Percentiles rank a stretch among this genome's conserved stretches.
Evolutionary conservation across 1,284 basidiomycete species (phyloP).

Genomic region (Cystobasidium slooffiae): DNA sequence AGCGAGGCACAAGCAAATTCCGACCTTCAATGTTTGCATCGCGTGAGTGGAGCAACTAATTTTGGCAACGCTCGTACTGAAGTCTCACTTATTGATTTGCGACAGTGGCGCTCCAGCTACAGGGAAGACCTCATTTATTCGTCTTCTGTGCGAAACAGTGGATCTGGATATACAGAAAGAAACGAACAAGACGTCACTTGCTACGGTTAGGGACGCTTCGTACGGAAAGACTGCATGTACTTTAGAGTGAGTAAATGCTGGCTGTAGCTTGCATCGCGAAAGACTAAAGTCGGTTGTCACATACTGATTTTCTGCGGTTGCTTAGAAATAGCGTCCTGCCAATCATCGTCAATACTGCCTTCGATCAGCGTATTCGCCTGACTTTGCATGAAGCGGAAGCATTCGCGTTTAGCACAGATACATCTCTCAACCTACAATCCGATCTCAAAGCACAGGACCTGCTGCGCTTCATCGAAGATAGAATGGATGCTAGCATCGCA

Average conservation of each 20-base stretch:
- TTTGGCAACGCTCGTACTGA: too few species aligned
- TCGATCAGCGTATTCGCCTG: conserved; percentile 6
- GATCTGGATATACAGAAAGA: conserved; percentile 11
- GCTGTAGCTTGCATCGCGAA: neutral
- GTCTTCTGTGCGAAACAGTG: conserved; percentile 13
- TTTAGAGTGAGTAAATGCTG: conserved; percentile 3
- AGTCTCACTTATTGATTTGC: neutral
- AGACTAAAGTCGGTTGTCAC: neutral
- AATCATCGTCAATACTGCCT: neutral
- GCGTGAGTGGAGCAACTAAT: neutral
- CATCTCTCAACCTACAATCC: neutral
- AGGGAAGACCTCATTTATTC: conserved; percentile 18
- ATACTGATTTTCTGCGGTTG: neutral
- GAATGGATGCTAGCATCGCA: neutral
- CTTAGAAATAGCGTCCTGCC: neutral
- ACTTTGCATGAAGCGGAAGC: neutral
- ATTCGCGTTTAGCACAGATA: neutral
- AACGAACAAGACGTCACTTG: conserved; percentile 11
- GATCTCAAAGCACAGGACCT: conserved; percentile 12
- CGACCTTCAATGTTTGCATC: conserved; percentile 15
- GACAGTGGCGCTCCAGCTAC: neutral
- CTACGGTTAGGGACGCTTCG: neutral
- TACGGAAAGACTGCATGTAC: neutral
- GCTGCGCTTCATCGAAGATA: conserved; percentile 3
- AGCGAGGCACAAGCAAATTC: conserved; percentile 26